A percentile compares a stretch with the other conserved stretches of the same genome.
phyloP scores from a whole-genome alignment of 228 moss, liverwort and hornwort species.

The Sphagnum magellanicum region DNA sequence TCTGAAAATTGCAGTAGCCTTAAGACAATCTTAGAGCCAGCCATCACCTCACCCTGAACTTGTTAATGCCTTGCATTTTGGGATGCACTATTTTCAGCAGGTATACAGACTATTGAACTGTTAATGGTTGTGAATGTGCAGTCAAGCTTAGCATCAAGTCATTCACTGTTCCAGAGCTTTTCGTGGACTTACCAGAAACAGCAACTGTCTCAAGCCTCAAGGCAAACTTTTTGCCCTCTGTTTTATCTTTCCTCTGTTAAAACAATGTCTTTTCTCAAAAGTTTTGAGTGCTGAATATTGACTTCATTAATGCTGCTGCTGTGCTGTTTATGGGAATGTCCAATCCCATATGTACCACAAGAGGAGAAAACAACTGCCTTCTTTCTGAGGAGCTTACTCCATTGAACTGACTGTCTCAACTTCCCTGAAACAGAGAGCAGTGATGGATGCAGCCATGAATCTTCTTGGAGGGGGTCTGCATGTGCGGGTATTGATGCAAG shows the following conservation, averaged over 20 bases:
- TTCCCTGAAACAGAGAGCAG: conserved; percentile 60
- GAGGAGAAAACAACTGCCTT: not conserved
- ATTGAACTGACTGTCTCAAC: not conserved
- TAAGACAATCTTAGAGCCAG: no score
- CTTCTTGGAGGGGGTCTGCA: conserved; percentile 91
- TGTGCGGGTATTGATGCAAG: conserved; percentile 92
- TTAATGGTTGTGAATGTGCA: conserved; percentile 18
- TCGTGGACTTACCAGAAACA: conserved; percentile 86
- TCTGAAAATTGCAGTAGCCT: no score
- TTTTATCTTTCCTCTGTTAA: no score
- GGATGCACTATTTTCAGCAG: not conserved
- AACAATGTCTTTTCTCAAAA: no score
- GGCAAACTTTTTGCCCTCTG: conserved; percentile 27
- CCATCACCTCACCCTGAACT: not conserved
- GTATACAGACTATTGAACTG: no score
- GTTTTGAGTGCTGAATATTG: no score
- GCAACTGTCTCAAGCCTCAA: conserved; percentile 89
- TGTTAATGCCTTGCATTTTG: not conserved
- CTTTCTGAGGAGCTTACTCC: not conserved
- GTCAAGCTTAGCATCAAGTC: conserved; percentile 96
- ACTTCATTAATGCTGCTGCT: no score
- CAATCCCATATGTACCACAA: no score
- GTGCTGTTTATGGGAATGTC: no score
- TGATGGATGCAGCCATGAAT: conserved; percentile 99
- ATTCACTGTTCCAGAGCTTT: conserved; percentile 92